These are phyloP conservation scores for Drosera spatulata DNA, from an alignment of 179 eudicot species.

Conservation along the genomic window DNA sequence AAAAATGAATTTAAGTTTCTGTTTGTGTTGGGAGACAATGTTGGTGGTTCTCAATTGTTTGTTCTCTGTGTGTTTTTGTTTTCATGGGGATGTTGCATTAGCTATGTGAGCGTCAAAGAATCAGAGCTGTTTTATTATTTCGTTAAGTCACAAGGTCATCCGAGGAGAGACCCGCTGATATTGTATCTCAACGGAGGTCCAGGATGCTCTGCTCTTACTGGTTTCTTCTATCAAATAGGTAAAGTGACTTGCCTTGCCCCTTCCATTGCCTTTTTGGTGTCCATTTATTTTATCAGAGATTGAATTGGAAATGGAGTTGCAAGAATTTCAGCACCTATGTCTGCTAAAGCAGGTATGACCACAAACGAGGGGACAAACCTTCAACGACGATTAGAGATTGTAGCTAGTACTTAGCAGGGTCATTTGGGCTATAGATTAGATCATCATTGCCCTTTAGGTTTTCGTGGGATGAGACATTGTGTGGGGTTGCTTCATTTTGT, in stretches of 20 bases:
- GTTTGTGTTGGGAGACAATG: too few species aligned
- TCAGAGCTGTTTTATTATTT: constrained; percentile 29
- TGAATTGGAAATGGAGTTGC: not conserved
- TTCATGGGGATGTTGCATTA: not conserved
- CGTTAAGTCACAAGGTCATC: not conserved
- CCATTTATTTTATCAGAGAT: not conserved
- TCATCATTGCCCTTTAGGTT: too few species aligned
- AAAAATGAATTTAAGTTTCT: not conserved
- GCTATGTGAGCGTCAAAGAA: constrained; percentile 21
- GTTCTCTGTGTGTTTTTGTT: not conserved
- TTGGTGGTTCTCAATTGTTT: not conserved
- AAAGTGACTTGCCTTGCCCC: not conserved
- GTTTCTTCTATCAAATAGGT: constrained; percentile 11
- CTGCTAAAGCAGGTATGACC: too few species aligned
- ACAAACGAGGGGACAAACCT: too few species aligned
- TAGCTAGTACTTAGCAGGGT: too few species aligned
- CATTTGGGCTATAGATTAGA: too few species aligned
- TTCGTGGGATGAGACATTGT: too few species aligned
- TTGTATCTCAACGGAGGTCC: constrained; percentile 16
- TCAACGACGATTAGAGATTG: too few species aligned
- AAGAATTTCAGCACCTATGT: too few species aligned
- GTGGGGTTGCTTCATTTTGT: too few species aligned
- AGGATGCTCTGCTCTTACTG: constrained; percentile 9
- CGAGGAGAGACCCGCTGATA: constrained; percentile 10
- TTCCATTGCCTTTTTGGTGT: not conserved